Evolutionary conservation across 192 early-diverging fungal species (phyloP).

Genomic region (Radiomyces spectabilis): DNA sequence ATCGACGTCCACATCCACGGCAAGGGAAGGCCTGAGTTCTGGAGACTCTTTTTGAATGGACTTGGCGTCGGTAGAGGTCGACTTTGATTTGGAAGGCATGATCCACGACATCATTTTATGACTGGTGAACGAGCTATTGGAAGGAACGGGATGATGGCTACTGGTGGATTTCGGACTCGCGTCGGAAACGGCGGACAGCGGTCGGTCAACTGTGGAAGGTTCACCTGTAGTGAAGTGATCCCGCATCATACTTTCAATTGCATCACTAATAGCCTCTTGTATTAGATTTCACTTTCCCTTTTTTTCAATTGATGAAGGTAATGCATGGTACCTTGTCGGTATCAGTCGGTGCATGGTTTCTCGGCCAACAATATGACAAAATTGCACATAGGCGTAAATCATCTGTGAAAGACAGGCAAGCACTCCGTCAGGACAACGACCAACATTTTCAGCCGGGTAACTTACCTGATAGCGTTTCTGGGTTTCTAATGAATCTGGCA

Average conservation of each 20-base stretch:
- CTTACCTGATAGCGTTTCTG: slow-evolving; percentile 43
- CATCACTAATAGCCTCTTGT: slow-evolving; percentile 21
- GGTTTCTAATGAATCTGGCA: slow-evolving; percentile 28
- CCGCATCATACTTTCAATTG: slow-evolving; percentile 43
- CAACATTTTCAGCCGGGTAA: neutral
- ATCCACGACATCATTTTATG: slow-evolving; percentile 13
- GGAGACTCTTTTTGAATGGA: too few relatives aligned
- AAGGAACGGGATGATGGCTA: too few relatives aligned
- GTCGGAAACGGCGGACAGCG: too few relatives aligned
- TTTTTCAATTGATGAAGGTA: too few relatives aligned
- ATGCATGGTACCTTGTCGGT: slow-evolving; percentile 45
- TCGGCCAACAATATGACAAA: slow-evolving; percentile 46
- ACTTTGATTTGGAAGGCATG: neutral
- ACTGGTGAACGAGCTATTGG: neutral
- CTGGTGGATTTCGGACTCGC: too few relatives aligned
- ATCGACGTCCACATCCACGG: too few relatives aligned
- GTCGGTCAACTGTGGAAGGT: too few relatives aligned
- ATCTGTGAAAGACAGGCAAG: slow-evolving; percentile 26
- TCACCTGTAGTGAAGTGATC: slow-evolving; percentile 35
- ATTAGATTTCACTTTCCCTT: neutral
- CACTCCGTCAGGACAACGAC: neutral
- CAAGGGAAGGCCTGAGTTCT: too few relatives aligned
- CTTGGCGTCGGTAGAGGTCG: too few relatives aligned
- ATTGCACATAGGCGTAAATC: slow-evolving; percentile 50
- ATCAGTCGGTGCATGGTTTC: slow-evolving; percentile 44